Evolutionary conservation across 768 basidiomycete genomes (phyloP), one percentile per base, ranked within the genome.

Genomic region (Cystofilobasidium macerans): DNA sequence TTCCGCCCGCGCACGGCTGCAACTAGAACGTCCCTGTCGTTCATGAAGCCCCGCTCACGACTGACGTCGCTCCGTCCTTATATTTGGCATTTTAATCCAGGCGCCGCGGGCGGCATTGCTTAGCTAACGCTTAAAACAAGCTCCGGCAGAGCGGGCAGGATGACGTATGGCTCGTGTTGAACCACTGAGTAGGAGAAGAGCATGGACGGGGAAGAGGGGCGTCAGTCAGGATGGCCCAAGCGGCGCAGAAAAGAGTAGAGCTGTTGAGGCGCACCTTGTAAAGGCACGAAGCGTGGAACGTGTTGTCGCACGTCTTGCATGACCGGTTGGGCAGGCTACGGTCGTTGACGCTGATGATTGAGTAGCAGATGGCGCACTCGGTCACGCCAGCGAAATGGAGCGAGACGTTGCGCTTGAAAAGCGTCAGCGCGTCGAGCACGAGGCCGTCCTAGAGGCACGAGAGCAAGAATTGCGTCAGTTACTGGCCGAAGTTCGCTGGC

Each of bases 321-420:
- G 89, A 85, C 72, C 92, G 93, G 71, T 84, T 84, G 0, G 95
- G 94, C 18, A 98, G 79, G 58, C 82, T 85, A 0, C 86, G 85
- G 73, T 98, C 95, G 77, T 84, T 86, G 51, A 90, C 84, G 70
- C 86, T 89, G 72, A 97, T 91, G 69, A 97, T 89, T 5, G 90
- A 93, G 76, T 57, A 12, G 45, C 38, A 47, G 88, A 99, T 97
- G 0, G 94, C 89, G 75, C 95, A 99, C 71, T 94, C 91, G 2
- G 88, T 88, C 74, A 92, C 87, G 8, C 94, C 94, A 69, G 94
- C 89, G 72, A 98, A 99, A 75, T 98, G 90, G 24, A 88, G 80
- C 0, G 84, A 80, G 51, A 93, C 91, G 73, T 97, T 98, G 77
- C 87, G 89, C 77, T 92, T 93, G 82, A 97, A 98, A 66, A 94